Evolutionary conservation across 768 basidiomycete genomes (phyloP).

Genomic region (Podaxis sp.): DNA sequence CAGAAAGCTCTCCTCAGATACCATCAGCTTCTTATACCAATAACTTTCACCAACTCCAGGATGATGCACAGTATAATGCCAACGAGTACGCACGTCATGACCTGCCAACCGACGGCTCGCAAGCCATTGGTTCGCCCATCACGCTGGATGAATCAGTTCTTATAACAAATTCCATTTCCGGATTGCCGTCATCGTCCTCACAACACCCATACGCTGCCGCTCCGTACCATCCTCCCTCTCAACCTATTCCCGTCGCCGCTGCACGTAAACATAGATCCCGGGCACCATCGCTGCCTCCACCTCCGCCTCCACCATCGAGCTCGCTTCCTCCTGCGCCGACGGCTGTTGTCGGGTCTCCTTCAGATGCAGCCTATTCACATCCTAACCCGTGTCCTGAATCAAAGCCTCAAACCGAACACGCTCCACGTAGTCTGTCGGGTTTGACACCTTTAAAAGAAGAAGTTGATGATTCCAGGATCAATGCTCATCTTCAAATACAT

Average conservation of each 20-base stretch:
- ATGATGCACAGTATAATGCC: conserved; percentile 30
- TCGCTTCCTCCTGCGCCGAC: conserved; percentile 61
- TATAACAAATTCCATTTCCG: conserved; percentile 27
- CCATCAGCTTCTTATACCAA: conserved; percentile 33
- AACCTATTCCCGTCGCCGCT: conserved; percentile 22
- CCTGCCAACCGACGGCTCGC: conserved; percentile 24
- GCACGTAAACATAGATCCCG: conserved; percentile 49
- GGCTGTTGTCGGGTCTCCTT: conserved; percentile 27
- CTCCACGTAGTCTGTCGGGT: conserved; percentile 14
- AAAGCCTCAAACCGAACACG: conserved; percentile 13
- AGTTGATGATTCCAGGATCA: conserved; percentile 30
- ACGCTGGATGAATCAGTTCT: conserved; percentile 36
- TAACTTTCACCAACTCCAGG: conserved; percentile 32
- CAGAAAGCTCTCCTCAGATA: conserved; percentile 45
- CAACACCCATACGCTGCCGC: conserved; percentile 58
- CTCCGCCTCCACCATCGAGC: conserved; percentile 61
- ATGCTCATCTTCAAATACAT: conserved; percentile 20
- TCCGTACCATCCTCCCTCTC: conserved; percentile 38
- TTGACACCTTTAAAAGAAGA: conserved; percentile 64
- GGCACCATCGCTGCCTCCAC: conserved; percentile 60
- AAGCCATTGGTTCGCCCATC: conserved; percentile 43
- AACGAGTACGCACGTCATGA: conserved; percentile 23
- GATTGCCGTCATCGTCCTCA: conserved; percentile 28
- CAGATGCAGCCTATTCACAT: conserved; percentile 26
- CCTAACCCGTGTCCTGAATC: conserved; percentile 33